A percentile compares a stretch with the other conserved stretches of the same genome.
Conservation (phyloP, 164 flowering plant species). For the Liriodendron chinense region DNA sequence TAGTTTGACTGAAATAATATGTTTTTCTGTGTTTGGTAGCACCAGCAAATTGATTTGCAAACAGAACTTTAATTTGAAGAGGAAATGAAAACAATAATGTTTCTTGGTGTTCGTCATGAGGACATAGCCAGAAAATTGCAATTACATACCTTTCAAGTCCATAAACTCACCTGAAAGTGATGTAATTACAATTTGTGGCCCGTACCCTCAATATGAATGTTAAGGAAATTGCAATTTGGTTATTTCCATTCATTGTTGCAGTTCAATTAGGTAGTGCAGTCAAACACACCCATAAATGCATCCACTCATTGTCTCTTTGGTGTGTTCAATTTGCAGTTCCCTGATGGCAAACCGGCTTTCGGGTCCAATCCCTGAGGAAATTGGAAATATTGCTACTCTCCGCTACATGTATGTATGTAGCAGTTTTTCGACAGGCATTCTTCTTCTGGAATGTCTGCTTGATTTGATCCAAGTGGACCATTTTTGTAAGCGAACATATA, state of each 20-base stretch:
- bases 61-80: no score
- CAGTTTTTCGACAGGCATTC: not conserved
- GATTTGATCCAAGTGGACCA: not conserved
- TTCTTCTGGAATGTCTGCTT: not conserved
- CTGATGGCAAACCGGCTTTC: slow-evolving; percentile 33
- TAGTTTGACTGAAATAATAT: not conserved
- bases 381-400: slow-evolving; percentile 42
- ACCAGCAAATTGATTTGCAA: no score
- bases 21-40: not conserved
- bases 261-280: no score
- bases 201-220: no score
- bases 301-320: not conserved
- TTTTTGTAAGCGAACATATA: not conserved
- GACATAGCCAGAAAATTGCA: no score
- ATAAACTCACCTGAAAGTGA: no score
- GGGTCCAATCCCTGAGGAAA: slow-evolving; percentile 21
- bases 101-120: not conserved
- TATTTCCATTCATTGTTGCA: no score
- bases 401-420: slow-evolving; percentile 28
- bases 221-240: no score
- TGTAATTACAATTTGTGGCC: no score
- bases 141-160: no score
- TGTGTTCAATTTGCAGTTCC: slow-evolving; percentile 39
- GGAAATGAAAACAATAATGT: not conserved
- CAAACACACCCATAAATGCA: no score